Evolutionary conservation across 129 eudicot species (phyloP).

Genomic region (Flaveria linearis): DNA sequence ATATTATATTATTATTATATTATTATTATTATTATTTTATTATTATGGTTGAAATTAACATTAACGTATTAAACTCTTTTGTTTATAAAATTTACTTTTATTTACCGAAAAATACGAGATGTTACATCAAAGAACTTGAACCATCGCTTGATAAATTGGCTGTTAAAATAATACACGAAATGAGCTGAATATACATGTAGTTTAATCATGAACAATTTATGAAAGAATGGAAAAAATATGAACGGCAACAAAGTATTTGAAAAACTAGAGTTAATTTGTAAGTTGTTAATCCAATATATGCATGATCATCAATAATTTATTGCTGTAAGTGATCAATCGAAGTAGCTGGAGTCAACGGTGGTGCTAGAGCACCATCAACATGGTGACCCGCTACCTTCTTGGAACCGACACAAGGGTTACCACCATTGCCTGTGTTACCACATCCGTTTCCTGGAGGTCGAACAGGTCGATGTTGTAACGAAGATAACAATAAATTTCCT

Average conservation of each 20-base stretch:
- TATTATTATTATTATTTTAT: too few species aligned
- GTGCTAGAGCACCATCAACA: neutral
- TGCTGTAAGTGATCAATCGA: neutral
- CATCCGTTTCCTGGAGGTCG: slow-evolving; percentile 40
- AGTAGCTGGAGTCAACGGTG: slow-evolving; percentile 6
- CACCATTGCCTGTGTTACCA: slow-evolving; percentile 29
- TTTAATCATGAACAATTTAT: neutral
- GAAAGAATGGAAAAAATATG: neutral
- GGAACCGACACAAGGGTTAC: slow-evolving; percentile 34
- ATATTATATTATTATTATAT: too few species aligned
- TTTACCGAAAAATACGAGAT: too few species aligned
- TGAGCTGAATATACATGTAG: neutral
- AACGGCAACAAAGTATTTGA: neutral
- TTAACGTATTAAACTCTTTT: too few species aligned
- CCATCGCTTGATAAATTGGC: too few species aligned
- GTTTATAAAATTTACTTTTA: too few species aligned
- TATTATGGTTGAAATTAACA: too few species aligned
- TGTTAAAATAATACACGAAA: neutral
- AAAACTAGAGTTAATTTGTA: neutral
- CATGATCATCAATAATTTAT: neutral
- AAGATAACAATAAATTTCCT: slow-evolving; percentile 31
- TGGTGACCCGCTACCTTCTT: slow-evolving; percentile 31
- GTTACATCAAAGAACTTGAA: too few species aligned
- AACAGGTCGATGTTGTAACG: slow-evolving; percentile 24
- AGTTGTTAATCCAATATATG: neutral